A percentile compares a stretch with the other conserved stretches of the same genome.
phyloP scores from a whole-genome alignment of 2,329 filamentous ascomycete genomes.

The Exophiala sp. region DNA sequence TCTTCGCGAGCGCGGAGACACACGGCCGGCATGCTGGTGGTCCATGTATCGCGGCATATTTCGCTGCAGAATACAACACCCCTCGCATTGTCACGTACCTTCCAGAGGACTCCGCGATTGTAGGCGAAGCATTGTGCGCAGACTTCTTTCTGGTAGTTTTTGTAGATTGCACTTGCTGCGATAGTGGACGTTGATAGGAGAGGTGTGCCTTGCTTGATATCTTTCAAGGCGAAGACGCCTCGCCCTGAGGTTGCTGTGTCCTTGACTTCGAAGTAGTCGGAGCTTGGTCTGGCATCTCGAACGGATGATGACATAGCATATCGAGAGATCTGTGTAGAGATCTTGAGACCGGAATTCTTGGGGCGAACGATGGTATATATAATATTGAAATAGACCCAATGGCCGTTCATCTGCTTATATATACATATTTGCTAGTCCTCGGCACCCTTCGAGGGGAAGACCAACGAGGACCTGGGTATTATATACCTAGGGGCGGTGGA shows the following conservation, averaged over 20 bases:
- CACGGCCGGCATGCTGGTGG: neutral
- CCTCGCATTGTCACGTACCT: conserved; percentile 5
- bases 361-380: no score
- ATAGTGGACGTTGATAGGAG: conserved; percentile 7
- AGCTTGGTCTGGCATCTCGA: neutral
- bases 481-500: no score
- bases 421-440: no score
- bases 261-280: neutral
- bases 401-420: no score
- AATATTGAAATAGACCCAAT: no score
- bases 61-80: conserved; percentile 14
- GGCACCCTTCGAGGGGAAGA: no score
- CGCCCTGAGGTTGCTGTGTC: conserved; percentile 1
- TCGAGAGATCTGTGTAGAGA: neutral
- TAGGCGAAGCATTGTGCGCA: conserved; percentile 21
- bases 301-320: neutral
- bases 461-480: no score
- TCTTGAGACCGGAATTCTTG: no score
- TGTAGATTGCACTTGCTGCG: conserved; percentile 9
- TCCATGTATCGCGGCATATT: conserved; percentile 9
- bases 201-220: neutral
- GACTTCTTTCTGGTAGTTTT: conserved; percentile 16
- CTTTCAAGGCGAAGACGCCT: conserved; percentile 5
- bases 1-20: conserved; percentile 1
- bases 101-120: conserved; percentile 19